phyloP scores from a whole-genome alignment of 1,284 basidiomycete genomes.

The Sporisorium scitamineum region DNA sequence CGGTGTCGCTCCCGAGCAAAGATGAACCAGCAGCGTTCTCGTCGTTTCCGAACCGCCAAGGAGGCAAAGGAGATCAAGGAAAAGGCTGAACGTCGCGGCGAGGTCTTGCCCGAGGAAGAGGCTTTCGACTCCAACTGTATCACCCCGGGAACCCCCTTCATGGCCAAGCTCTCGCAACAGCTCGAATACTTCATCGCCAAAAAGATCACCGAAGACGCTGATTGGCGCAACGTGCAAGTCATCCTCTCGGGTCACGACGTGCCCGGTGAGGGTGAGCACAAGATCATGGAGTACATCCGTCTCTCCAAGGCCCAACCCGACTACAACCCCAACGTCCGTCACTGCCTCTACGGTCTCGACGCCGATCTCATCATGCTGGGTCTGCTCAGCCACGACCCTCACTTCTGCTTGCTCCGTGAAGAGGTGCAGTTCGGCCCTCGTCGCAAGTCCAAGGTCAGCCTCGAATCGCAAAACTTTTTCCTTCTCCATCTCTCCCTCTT shows the following conservation, averaged over 20 bases:
- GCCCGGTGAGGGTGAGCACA: slow-evolving; percentile 99
- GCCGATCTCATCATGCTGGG: slow-evolving; percentile 99
- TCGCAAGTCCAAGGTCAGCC: slow-evolving; percentile 75
- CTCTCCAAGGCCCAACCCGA: slow-evolving; percentile 91
- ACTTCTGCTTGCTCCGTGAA: slow-evolving; percentile 96
- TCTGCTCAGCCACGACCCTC: slow-evolving; percentile 95
- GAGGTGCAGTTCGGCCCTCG: slow-evolving; percentile 96
- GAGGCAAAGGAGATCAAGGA: slow-evolving; percentile 88
- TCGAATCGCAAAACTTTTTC: slow-evolving; percentile 92
- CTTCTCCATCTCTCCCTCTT: slow-evolving; percentile 92
- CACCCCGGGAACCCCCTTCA: slow-evolving; percentile 96
- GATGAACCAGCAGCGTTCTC: slow-evolving; percentile 92
- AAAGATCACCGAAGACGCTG: slow-evolving; percentile 67
- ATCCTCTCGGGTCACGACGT: slow-evolving; percentile 97
- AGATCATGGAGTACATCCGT: slow-evolving; percentile 99
- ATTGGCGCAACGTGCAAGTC: slow-evolving; percentile 89
- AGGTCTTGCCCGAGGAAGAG: slow-evolving; percentile 90
- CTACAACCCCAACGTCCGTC: slow-evolving; percentile 92
- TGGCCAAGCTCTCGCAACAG: slow-evolving; percentile 89
- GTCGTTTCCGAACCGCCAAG: slow-evolving; percentile 93
- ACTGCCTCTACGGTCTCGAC: slow-evolving; percentile 97
- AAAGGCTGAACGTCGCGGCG: slow-evolving; percentile 87
- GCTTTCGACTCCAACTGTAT: slow-evolving; percentile 99
- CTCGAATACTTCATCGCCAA: slow-evolving; percentile 86
- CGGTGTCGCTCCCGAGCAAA: slow-evolving; percentile 96